Base-by-base conservation (phyloP, 352 stramenopile genomes). In the Thalassiosira allenii region DNA sequence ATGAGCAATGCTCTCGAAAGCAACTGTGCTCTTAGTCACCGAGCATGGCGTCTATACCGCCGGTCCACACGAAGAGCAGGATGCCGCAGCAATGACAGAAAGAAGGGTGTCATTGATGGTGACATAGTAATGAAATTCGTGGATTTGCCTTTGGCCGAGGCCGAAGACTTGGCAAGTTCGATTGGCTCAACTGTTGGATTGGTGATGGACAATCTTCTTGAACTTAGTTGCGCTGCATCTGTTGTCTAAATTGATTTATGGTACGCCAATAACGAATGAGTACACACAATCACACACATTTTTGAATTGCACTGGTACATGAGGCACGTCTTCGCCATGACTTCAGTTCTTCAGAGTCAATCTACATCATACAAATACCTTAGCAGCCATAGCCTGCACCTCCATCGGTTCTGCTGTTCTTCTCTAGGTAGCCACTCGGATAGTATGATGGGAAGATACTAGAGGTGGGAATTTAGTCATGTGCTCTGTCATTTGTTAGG, bases 131-230 rank as follows among this genome's bases (percentile, higher is more conserved):
- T 84, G 37, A 79, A 87, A 62, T 94, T 86, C 76, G 69, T 75
- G 11, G 88, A 94, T 84, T 78, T 94, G 25, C 49, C 86, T 23
- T 53, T 91, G n/a, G 53, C 67, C 17, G 80, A 92, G 29, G 88
- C 93, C 86, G 89, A 93, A 79, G 89, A 93, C 68, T 77, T 94
- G 14, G 87, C 87, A 27, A 92, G 86, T 81, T 87, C 87, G 29
- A 94, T 94, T 64, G 89, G 89, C 8, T 92, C 87, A 34, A 94
- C 87, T 49, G 89, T 94, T 43, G 88, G 89, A 58, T 72, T 93
- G n/a, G 88, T 94, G 41, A 75, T 94, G 53, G 89, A 94, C 76
- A 93, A 93, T 74, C 57, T 94, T 23, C 65, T 94, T 12, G 89
- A 94, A 61, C 57, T 94, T 33, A 33, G 75, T 53, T 92, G 84